These are phyloP conservation scores for Colletotrichum horii DNA, from an alignment of 2,329 filamentous ascomycete species.

Conservation along the genomic window DNA sequence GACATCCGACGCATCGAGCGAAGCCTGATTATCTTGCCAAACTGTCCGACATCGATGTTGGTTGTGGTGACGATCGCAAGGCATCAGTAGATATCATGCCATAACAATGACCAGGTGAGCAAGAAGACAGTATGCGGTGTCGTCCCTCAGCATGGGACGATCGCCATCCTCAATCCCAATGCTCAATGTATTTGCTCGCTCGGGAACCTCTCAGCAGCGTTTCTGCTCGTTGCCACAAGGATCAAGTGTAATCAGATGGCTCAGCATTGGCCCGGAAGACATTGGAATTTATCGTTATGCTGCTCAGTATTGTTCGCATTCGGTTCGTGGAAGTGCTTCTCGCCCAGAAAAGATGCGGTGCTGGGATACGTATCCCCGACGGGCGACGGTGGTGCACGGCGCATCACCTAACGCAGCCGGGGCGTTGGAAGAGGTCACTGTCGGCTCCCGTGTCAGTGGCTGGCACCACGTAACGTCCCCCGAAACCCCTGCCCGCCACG, in stretches of 20 bases:
- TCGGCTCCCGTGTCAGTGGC: slow-evolving; percentile 10
- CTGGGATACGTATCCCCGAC: not conserved
- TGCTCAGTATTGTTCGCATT: too few relatives aligned
- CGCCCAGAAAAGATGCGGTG: not conserved
- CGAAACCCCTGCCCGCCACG: slow-evolving; percentile 4
- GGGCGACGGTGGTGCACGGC: not conserved
- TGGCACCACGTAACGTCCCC: not conserved
- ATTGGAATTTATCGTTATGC: too few relatives aligned
- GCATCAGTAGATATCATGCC: not conserved
- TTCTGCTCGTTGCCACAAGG: not conserved
- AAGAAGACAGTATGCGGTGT: not conserved
- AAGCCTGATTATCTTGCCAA: not conserved
- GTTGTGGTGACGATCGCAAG: not conserved
- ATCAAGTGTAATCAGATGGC: not conserved
- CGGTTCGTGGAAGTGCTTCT: too few relatives aligned
- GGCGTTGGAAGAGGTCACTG: not conserved
- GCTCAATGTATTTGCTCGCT: not conserved
- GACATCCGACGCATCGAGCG: not conserved
- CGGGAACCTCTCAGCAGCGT: not conserved
- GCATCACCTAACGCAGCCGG: not conserved
- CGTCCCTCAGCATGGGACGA: not conserved
- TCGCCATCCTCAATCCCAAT: not conserved
- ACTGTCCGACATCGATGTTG: not conserved
- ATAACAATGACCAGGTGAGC: not conserved
- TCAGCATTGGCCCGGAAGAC: not conserved